These are phyloP conservation scores for Rhizoclosmatium globosum DNA, from an alignment of 192 early-diverging fungal genomes.

Conservation along the genomic window DNA sequence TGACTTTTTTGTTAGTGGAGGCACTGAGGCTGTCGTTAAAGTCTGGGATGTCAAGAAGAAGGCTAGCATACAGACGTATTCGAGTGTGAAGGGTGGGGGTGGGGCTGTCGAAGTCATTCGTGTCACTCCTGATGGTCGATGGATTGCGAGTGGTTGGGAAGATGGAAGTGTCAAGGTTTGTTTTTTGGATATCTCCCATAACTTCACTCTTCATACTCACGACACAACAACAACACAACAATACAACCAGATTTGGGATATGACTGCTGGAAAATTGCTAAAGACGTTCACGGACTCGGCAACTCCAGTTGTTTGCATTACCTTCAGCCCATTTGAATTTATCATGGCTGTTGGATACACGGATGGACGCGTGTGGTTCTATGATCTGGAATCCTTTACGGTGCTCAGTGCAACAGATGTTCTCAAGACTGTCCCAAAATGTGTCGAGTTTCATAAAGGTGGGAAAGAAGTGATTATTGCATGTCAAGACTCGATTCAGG, in stretches of 20 bases:
- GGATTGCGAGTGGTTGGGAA: slow-evolving; percentile 60
- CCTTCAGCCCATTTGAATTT: slow-evolving; percentile 68
- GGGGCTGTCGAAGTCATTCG: slow-evolving; percentile 38
- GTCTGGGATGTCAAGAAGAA: slow-evolving; percentile 71
- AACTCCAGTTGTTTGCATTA: slow-evolving; percentile 48
- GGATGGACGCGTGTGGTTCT: slow-evolving; percentile 59
- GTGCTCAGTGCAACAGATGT: slow-evolving; percentile 42
- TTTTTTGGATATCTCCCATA: neutral
- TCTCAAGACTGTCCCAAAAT: slow-evolving; percentile 21
- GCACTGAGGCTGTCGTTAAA: slow-evolving; percentile 59
- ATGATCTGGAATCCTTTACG: slow-evolving; percentile 66
- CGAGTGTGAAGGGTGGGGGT: neutral
- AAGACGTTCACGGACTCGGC: slow-evolving; percentile 53
- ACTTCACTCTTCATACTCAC: neutral
- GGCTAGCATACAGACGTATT: slow-evolving; percentile 70
- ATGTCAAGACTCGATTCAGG: slow-evolving; percentile 52
- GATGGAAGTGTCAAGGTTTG: slow-evolving; percentile 59
- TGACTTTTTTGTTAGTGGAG: slow-evolving; percentile 73
- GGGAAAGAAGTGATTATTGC: slow-evolving; percentile 56
- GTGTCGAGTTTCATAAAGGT: slow-evolving; percentile 54
- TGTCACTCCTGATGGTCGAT: slow-evolving; percentile 70
- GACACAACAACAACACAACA: neutral
- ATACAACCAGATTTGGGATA: slow-evolving; percentile 59
- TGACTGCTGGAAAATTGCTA: slow-evolving; percentile 64
- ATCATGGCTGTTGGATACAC: slow-evolving; percentile 50